These are phyloP conservation scores for Crithidia thermophila DNA, from an alignment of 208 protist genomes.

Conservation along the genomic window DNA sequence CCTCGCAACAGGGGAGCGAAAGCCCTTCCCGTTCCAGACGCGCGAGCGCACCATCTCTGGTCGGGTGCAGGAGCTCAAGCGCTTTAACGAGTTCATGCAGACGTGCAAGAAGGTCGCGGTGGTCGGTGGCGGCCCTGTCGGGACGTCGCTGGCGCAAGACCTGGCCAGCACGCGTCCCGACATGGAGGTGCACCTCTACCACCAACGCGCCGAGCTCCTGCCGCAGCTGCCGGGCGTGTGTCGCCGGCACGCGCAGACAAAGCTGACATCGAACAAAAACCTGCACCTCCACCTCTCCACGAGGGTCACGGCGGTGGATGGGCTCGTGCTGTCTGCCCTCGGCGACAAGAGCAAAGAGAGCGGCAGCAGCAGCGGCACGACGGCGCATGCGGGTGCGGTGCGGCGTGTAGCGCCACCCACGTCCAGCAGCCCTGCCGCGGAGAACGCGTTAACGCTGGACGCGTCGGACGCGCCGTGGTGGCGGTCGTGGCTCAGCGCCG, in stretches of 20 bases:
- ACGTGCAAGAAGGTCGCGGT: conserved; percentile 81
- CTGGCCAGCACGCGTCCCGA: conserved; percentile 61
- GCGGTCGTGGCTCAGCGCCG: conserved; percentile 19
- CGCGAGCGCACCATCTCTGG: conserved; percentile 73
- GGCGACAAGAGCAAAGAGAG: neutral
- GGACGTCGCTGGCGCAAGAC: conserved; percentile 69
- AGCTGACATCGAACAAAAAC: conserved; percentile 54
- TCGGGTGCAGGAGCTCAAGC: conserved; percentile 72
- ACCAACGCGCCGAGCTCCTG: conserved; percentile 64
- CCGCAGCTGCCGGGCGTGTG: conserved; percentile 63
- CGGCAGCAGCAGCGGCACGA: neutral
- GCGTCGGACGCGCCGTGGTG: conserved; percentile 13
- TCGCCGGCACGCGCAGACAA: conserved; percentile 60
- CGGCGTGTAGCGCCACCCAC: conserved; percentile 13
- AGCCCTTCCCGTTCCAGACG: conserved; percentile 78
- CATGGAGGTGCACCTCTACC: conserved; percentile 76
- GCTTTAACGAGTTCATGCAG: conserved; percentile 76
- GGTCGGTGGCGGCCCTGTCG: conserved; percentile 84
- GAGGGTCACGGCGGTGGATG: conserved; percentile 60
- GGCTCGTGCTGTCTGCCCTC: neutral
- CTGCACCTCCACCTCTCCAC: conserved; percentile 53
- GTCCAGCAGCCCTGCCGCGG: neutral
- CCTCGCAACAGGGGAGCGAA: conserved; percentile 72
- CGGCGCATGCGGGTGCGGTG: neutral
- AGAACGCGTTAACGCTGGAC: neutral